A percentile compares a stretch with the other conserved stretches of the same genome.
These are phyloP conservation scores for Suhomyces emberorum DNA, from an alignment of 805 yeast genomes.

Conservation along the genomic window DNA sequence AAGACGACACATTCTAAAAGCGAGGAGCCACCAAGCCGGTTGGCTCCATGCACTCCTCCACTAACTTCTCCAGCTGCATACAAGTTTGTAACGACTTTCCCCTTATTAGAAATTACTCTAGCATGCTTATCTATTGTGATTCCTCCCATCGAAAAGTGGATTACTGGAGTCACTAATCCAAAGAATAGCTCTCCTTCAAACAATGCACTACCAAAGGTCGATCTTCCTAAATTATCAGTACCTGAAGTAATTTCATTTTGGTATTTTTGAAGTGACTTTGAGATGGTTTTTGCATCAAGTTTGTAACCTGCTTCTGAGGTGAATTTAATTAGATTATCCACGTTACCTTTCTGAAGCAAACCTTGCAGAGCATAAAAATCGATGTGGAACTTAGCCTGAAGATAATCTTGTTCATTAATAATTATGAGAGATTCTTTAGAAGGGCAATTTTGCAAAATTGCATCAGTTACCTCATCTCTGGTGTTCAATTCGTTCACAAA, in stretches of 20 bases:
- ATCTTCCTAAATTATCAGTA: conserved; percentile 35
- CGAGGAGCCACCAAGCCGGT: conserved; percentile 58
- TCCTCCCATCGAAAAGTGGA: conserved; percentile 29
- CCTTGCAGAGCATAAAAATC: conserved; percentile 43
- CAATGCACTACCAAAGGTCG: conserved; percentile 21
- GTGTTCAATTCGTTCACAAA: conserved; percentile 54
- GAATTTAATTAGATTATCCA: conserved; percentile 14
- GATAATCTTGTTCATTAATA: conserved; percentile 44
- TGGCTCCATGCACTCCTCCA: conserved; percentile 67
- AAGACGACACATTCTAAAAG: conserved; percentile 60
- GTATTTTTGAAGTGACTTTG: conserved; percentile 15
- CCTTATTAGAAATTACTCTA: conserved; percentile 19
- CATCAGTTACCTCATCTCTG: conserved; percentile 50
- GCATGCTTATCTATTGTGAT: conserved; percentile 19
- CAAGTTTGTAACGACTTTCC: conserved; percentile 39
- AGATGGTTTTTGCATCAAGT: background rate
- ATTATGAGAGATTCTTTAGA: conserved; percentile 17
- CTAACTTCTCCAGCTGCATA: conserved; percentile 67
- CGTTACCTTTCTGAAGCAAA: conserved; percentile 23
- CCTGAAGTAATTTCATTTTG: conserved; percentile 14
- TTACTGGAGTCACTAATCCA: conserved; percentile 51
- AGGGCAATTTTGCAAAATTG: conserved; percentile 31
- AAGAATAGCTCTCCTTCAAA: conserved; percentile 28
- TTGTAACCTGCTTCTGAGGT: conserved; percentile 3
- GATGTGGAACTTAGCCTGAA: conserved; percentile 45